Evolutionary conservation across 495 filamentous ascomycete species (phyloP), one percentile per base, ranked within the genome.

Genomic region (Xylaria flabelliformis): DNA sequence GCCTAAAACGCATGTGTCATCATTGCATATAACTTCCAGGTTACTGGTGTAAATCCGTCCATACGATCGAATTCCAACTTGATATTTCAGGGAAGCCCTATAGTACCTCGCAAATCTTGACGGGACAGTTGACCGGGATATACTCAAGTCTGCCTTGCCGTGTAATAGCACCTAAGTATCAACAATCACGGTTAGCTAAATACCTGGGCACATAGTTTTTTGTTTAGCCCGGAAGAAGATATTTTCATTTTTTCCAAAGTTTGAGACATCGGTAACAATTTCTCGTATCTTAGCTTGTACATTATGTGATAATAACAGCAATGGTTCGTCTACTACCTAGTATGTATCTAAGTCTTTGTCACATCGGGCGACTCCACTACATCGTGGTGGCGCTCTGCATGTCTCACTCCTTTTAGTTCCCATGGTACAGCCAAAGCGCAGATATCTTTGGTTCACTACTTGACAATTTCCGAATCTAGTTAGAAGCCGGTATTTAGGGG

Each of bases 311-410:
- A 29, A 34, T 51, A 29, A 66, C 17, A 66, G 29, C n/a, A 13
- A 29, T 50, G 29, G 29, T 58, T n/a, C 50, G 21, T 24, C 21
- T 44, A 32, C 50, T n/a, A n/a, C n/a, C n/a, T 34, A 21, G 2
- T 26, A 42, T 58, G 34, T 61, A 36, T 34, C 65, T 44, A 29
- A 56, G 50, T 42, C 34, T 48, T 12, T 9, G 69, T 71, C 61
- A 65, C 69, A 71, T 51, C 51, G 41, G 67, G 73, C 63, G 70
- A 70, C 73, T 65, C 73, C 75, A 75, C 76, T 65, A 58, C 73
- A 75, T 69, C 70, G 73, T 77, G 67, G 72, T 64, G 72, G 75
- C 72, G 44, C 48, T 73, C 73, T 77, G 77, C 72, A 79, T 79
- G 77, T 79, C 77, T 79, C 72, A 79, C 75, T 74, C 42, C 74